These are phyloP conservation scores for Starmerella apis DNA, from an alignment of 805 yeast species.

Conservation along the genomic window DNA sequence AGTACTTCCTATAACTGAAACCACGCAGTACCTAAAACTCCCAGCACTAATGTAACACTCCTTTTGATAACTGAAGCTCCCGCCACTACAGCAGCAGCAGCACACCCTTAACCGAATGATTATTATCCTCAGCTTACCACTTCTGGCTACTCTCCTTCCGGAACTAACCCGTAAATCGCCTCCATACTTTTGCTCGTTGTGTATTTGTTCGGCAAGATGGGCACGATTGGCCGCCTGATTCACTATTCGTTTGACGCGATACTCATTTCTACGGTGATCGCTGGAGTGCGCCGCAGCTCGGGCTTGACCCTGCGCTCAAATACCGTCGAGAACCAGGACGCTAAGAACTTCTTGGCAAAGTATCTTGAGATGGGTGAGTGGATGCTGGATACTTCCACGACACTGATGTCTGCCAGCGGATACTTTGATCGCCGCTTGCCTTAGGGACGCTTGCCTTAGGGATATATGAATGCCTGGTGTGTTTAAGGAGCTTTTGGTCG, in stretches of 20 bases:
- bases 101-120: neutral
- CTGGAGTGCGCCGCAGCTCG: constrained; percentile 75
- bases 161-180: neutral
- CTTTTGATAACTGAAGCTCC: no score
- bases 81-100: neutral
- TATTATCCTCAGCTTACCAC: neutral
- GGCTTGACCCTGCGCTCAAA: constrained; percentile 54
- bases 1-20: no score
- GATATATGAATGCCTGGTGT: no score
- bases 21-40: no score
- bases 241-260: constrained; percentile 73
- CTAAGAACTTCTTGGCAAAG: constrained; percentile 38
- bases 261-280: constrained; percentile 66
- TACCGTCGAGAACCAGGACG: constrained; percentile 41
- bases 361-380: constrained; percentile 83
- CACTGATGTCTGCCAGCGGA: constrained; percentile 57
- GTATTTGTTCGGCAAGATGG: constrained; percentile 26
- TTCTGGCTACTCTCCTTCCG: neutral
- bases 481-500: no score
- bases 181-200: neutral
- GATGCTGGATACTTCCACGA: constrained; percentile 60
- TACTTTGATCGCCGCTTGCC: constrained; percentile 45
- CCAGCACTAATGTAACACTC: no score
- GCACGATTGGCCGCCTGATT: constrained; percentile 44
- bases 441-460: neutral